These are phyloP conservation scores for Melocanna baccifera DNA, from an alignment of 176 grass and related monocot genomes.

Conservation along the genomic window DNA sequence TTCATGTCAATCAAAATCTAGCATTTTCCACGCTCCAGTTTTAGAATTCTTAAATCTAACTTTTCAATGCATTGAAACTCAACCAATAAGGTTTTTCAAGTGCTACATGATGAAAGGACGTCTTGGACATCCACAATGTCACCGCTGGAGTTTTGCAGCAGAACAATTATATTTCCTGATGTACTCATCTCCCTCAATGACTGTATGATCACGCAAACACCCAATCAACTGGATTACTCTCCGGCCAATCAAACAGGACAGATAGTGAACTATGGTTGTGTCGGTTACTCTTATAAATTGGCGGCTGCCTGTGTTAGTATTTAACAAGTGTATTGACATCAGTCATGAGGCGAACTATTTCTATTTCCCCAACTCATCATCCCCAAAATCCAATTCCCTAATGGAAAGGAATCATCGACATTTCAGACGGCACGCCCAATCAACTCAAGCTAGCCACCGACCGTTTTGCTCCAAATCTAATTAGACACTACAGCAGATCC, in stretches of 20 bases:
- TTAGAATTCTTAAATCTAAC: neutral
- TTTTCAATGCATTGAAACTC: neutral
- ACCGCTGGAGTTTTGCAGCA: neutral
- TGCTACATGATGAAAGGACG: neutral
- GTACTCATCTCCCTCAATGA: neutral
- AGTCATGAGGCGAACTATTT: neutral
- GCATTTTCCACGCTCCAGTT: neutral
- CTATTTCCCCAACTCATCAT: neutral
- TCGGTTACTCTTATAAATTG: neutral
- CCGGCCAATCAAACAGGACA: conserved; percentile 4
- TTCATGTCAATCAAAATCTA: neutral
- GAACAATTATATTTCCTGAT: neutral
- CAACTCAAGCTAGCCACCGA: neutral
- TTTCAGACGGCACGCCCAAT: neutral
- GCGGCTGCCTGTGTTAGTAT: too few species aligned
- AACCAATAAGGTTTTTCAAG: neutral
- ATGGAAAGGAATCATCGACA: neutral
- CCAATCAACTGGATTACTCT: neutral
- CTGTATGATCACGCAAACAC: neutral
- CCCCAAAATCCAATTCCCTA: conserved; percentile 3
- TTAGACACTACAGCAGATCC: conserved; percentile 18
- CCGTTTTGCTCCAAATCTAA: neutral
- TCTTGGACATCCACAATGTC: neutral
- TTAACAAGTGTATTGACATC: neutral
- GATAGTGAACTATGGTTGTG: neutral